Conservation (phyloP, 179 eudicot species). For the Beta lomatogona region DNA sequence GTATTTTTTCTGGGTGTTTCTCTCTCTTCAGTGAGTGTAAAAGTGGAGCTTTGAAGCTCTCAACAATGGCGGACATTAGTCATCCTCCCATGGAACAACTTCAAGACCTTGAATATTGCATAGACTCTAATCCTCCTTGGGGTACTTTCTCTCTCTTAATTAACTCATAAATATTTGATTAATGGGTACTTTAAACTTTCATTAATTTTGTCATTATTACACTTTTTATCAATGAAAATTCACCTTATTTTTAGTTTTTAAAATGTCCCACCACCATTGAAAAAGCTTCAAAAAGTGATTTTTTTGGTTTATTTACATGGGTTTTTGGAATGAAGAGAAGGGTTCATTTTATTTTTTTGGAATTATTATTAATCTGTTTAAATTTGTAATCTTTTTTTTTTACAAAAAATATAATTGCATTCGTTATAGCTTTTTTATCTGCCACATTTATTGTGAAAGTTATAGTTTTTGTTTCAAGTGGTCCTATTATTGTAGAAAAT, state of each 20-base stretch:
- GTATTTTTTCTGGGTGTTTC: conserved; percentile 2
- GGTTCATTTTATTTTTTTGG: conserved; percentile 19
- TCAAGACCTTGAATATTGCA: conserved; percentile 98
- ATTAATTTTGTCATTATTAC: conserved; percentile 30
- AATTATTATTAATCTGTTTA: neutral
- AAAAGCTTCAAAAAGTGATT: conserved; percentile 19
- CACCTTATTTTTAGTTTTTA: conserved; percentile 17
- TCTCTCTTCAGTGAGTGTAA: neutral
- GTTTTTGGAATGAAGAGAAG: conserved; percentile 28
- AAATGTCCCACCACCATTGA: conserved; percentile 36
- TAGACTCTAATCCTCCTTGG: conserved; percentile 99
- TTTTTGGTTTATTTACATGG: conserved; percentile 20
- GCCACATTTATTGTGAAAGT: conserved; percentile 30
- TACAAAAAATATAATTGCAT: neutral
- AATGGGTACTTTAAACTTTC: neutral
- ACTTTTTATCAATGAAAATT: conserved; percentile 1
- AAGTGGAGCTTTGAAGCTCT: conserved; percentile 25
- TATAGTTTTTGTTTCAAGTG: conserved; percentile 32
- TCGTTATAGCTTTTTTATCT: neutral
- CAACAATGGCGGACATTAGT: conserved; percentile 80
- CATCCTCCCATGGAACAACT: conserved; percentile 99
- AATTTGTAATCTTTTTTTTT: neutral
- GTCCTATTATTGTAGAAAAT: conserved; percentile 28
- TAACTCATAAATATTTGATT: no score
- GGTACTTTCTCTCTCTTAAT: conserved; percentile 40